Evolutionary conservation across 176 grass and related monocot genomes (phyloP).

Genomic region (Secale cereale): DNA sequence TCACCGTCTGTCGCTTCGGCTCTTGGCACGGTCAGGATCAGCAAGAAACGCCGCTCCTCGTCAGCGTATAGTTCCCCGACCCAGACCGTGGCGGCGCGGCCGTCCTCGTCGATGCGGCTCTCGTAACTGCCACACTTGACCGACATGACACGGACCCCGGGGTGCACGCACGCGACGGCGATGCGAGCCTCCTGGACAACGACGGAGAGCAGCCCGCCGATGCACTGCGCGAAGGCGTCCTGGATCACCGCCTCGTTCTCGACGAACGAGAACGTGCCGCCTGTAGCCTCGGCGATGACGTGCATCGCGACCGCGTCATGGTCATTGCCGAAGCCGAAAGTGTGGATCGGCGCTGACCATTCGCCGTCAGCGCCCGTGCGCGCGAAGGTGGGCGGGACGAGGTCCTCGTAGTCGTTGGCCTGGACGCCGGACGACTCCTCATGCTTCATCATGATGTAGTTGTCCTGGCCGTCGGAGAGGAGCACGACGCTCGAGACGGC

Average conservation of each 20-base stretch:
- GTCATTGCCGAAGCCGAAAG: constrained; percentile 74
- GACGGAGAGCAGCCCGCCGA: constrained; percentile 67
- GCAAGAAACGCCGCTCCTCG: constrained; percentile 58
- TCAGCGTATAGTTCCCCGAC: constrained; percentile 51
- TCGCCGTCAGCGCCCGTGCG: not conserved
- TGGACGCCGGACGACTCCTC: not conserved
- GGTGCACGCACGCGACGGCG: constrained; percentile 12
- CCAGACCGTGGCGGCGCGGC: not conserved
- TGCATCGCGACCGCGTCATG: constrained; percentile 72
- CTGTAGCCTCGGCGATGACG: constrained; percentile 43
- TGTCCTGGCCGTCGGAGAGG: constrained; percentile 81
- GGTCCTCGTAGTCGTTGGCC: constrained; percentile 38
- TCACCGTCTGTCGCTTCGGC: not conserved
- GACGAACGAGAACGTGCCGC: constrained; percentile 74
- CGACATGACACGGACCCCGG: constrained; percentile 18
- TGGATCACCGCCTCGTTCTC: constrained; percentile 58
- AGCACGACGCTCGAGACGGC: constrained; percentile 71
- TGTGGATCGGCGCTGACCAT: constrained; percentile 42
- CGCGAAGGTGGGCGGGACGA: constrained; percentile 40
- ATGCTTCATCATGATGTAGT: not conserved
- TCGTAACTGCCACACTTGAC: constrained; percentile 57
- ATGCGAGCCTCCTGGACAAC: constrained; percentile 41
- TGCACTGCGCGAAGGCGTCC: constrained; percentile 80
- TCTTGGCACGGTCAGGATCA: constrained; percentile 38
- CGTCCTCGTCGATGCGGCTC: constrained; percentile 37